Base-by-base conservation (phyloP, 371 early-diverging fungal genomes). In the Phascolomyces articulosus region DNA sequence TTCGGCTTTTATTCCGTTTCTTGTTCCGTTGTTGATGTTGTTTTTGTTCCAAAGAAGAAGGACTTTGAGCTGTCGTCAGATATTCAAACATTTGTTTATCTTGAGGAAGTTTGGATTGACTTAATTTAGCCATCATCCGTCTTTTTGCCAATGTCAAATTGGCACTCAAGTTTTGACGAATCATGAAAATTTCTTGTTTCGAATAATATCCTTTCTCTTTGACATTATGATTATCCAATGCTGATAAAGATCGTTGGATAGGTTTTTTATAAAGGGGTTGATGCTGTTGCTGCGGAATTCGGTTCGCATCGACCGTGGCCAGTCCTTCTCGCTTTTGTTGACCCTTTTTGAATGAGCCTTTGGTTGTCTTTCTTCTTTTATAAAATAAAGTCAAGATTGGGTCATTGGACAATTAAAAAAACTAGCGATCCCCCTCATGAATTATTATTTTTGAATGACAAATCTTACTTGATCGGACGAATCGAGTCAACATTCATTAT, bases 81-180 rank as follows among this genome's bases (percentile, higher is more conserved):
- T 55, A 55, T 24, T 55, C 31, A 21, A 29, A 55, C 56, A 55
- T 55, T 31, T 55, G 56, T 16, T 29, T 31, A 20, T 55, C 56
- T 31, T 55, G 16, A 4, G 29, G 56, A 10, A 21, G 8, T 4
- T n/a, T 55, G 4, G 56, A 55, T 21, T 34, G 29, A 31, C 56
- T 55, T 2, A 55, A 24, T 38, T 23, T 16, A 23, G 18, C 56
- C 56, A 55, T 55, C 56, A 55, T 55, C 6, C 56, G 56, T 4
- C 56, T 28, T 18, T 55, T 55, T 4, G 56, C 56, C 20, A 55
- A 31, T 34, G 56, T 55, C 29, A 55, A 38, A 23, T 55, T 55
- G 2, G 56, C 38, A 4, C 56, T 29, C 10, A 55, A 31, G 31
- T 55, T 29, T 8, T 20, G 56, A 29, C 56, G 56, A 10, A 55